Evolutionary conservation across 345 rosid species (phyloP).

Genomic region (Garcia nutans): DNA sequence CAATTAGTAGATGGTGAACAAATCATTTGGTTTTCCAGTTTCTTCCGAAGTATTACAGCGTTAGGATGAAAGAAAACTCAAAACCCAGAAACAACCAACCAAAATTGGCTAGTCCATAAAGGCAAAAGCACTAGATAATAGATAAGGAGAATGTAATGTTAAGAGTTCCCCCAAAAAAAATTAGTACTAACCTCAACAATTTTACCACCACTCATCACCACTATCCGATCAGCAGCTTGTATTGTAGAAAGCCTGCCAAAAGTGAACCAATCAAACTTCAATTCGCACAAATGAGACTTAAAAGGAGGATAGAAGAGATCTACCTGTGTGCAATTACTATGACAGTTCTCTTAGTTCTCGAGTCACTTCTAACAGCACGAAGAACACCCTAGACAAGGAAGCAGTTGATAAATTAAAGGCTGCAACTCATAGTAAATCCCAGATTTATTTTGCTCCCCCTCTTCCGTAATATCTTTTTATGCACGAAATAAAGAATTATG

Average conservation of each 20-base stretch:
- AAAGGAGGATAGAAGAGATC: not conserved
- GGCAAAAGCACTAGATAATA: not conserved
- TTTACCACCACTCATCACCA: conserved; percentile 81
- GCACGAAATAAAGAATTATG: too few relatives aligned
- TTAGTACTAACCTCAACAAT: conserved; percentile 62
- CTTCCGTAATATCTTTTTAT: not conserved
- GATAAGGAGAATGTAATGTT: not conserved
- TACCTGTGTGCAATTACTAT: conserved; percentile 91
- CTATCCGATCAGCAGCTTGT: conserved; percentile 88
- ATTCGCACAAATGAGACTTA: not conserved
- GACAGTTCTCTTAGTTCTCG: conserved; percentile 64
- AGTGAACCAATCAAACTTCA: conserved; percentile 19
- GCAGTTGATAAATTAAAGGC: conserved; percentile 9
- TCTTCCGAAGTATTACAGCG: not conserved
- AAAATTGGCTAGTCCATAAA: not conserved
- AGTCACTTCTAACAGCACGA: conserved; percentile 60
- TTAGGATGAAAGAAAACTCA: not conserved
- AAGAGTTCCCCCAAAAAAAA: not conserved
- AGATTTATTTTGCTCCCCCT: not conserved
- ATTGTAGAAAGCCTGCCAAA: conserved; percentile 80
- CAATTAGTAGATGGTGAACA: not conserved
- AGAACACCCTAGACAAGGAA: conserved; percentile 64
- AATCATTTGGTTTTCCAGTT: not conserved
- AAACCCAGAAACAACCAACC: not conserved
- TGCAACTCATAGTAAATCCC: conserved; percentile 5